Base-by-base conservation (phyloP, 306 rosid species). In the Casuarina glauca region DNA sequence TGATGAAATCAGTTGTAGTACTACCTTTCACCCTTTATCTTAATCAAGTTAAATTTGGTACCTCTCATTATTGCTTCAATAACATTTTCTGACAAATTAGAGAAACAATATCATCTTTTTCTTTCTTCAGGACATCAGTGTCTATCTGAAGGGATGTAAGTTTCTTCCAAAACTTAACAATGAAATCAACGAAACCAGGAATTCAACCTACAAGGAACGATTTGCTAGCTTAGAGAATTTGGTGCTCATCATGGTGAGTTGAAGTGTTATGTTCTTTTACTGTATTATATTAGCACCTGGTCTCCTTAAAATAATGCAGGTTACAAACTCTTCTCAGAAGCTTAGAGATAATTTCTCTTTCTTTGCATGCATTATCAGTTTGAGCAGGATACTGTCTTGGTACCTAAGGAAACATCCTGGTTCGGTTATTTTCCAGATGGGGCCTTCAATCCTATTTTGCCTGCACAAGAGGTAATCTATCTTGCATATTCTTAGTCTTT, bases 81-180 rank as follows among this genome's bases (percentile, higher is more conserved):
- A 17, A 10, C 26, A 5, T 68, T 66, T 76, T 48, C 39, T 75
- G 1, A 15, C 19, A 6, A 9, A 67, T 44, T 9, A 69, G 15
- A 46, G 60, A 51, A 74, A 39, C 12, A 16, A 48, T 11, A 52
- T 52, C 72, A 54, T 44, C 35, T 38, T 51, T 52, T 62, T 49
- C 16, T n/a, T 79, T 76, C 55, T 79, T 41, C 91, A 93, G 97
- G 92, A 87, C 70, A 85, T 86, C 17, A 46, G 32, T 50, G 83
- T 42, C 82, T 93, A 93, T 80, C 39, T 88, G 54, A 74, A 58
- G n/a, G 93, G 91, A 36, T 91, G 97, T 70, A 86, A 11, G 68
- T 93, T 87, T 81, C 98, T 93, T 72, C 98, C 97, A 11, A 83
- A 84, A 83, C 93, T 93, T 67, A 93, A 93, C 74, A 93, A 93